Percentiles rank a stretch among this genome's conserved stretches.
These are phyloP conservation scores for Cyphellophora attinorum DNA, from an alignment of 2,329 filamentous ascomycete genomes.

Conservation along the genomic window DNA sequence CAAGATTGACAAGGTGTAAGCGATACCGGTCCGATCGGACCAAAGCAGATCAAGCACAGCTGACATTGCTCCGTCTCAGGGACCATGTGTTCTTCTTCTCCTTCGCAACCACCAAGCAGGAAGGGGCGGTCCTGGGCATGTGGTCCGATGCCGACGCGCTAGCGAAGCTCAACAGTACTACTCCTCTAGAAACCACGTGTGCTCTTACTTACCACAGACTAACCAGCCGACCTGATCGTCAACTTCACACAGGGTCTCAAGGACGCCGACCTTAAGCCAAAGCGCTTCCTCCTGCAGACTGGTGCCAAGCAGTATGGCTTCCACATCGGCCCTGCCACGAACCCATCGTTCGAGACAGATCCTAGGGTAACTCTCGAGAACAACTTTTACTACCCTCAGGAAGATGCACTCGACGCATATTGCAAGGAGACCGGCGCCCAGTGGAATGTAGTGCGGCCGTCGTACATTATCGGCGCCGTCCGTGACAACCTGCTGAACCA, in stretches of 20 bases:
- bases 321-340: constrained; percentile 35
- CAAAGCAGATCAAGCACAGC: no score
- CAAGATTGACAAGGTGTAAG: constrained; percentile 17
- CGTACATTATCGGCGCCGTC: constrained; percentile 39
- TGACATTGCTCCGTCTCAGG: no score
- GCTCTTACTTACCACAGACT: no score
- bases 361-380: constrained; percentile 32
- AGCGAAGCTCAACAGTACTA: constrained; percentile 30
- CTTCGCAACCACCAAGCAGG: constrained; percentile 39
- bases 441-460: constrained; percentile 40
- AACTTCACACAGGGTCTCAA: constrained; percentile 39
- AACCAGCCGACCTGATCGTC: constrained; percentile 25
- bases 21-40: no score
- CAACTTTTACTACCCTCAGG: constrained; percentile 48
- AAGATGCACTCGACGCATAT: constrained; percentile 37
- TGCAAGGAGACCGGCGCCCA: constrained; percentile 26
- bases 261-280: constrained; percentile 31
- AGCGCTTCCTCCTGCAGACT: constrained; percentile 39
- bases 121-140: constrained; percentile 25
- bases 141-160: constrained; percentile 42
- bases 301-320: constrained; percentile 44
- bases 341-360: constrained; percentile 37
- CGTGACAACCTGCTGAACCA: constrained; percentile 41
- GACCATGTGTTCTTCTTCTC: constrained; percentile 45
- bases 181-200: no score